These are phyloP conservation scores for Wickerhamiella lipophila DNA, from an alignment of 805 yeast species.

Conservation along the genomic window DNA sequence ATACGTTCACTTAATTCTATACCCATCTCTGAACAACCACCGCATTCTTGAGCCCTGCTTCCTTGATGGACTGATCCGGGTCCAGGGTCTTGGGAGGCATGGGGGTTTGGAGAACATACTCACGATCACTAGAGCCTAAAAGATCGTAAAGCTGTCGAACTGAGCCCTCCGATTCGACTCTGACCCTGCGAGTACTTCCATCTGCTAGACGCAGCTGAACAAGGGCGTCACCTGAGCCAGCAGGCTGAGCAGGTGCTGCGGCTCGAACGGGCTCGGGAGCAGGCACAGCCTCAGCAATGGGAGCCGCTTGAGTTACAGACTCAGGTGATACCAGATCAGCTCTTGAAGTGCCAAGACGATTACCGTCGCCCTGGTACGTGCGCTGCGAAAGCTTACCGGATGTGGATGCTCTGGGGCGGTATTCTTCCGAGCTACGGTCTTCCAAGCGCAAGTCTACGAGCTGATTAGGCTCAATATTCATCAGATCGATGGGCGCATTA, in stretches of 20 bases:
- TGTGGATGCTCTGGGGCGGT: constrained; percentile 23
- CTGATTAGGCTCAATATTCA: constrained; percentile 79
- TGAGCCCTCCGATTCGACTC: constrained; percentile 52
- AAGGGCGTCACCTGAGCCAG: constrained; percentile 45
- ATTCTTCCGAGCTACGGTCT: constrained; percentile 71
- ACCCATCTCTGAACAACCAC: constrained; percentile 52
- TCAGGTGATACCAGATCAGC: constrained; percentile 43
- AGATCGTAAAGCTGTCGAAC: constrained; percentile 56
- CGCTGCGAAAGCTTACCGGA: constrained; percentile 45
- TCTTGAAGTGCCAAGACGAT: constrained; percentile 78
- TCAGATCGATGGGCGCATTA: constrained; percentile 72
- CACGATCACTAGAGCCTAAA: constrained; percentile 38
- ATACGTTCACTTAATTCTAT: not conserved
- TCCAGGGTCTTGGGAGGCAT: constrained; percentile 72
- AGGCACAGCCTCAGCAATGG: constrained; percentile 15
- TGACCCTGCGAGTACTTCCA: constrained; percentile 46
- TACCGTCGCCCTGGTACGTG: constrained; percentile 76
- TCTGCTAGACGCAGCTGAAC: constrained; percentile 77
- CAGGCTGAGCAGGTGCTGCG: constrained; percentile 1
- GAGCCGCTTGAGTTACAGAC: not conserved
- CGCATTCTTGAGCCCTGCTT: constrained; percentile 66
- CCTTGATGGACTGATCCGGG: constrained; percentile 44
- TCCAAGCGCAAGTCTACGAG: constrained; percentile 85
- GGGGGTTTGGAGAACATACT: constrained; percentile 59
- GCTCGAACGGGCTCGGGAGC: constrained; percentile 18